Conservation (phyloP, 2,329 filamentous ascomycete genomes). For the Colletotrichum sp. region DNA sequence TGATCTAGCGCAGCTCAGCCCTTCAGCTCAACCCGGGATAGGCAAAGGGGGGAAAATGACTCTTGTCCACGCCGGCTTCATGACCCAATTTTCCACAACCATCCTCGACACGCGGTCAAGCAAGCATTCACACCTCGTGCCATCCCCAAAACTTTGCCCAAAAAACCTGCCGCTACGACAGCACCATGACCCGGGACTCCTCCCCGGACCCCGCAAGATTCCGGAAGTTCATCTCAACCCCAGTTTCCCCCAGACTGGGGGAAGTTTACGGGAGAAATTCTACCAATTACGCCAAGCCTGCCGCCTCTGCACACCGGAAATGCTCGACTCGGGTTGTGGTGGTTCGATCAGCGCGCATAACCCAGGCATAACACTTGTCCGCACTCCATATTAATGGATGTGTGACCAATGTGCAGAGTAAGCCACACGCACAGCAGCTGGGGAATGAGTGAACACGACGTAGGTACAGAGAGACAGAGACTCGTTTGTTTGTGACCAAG, state of each 20-base stretch:
- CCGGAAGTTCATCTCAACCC: constrained; percentile 3
- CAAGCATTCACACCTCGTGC: not conserved
- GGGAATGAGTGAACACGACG: not conserved
- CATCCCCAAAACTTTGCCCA: not conserved
- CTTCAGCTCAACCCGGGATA: not conserved
- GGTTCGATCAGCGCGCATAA: not conserved
- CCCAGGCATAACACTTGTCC: not conserved
- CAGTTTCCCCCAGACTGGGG: constrained; percentile 15
- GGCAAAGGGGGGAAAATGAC: not conserved
- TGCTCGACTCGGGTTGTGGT: not conserved
- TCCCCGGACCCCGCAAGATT: constrained; percentile 13
- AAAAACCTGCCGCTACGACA: not conserved
- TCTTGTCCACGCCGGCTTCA: not conserved
- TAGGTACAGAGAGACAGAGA: not conserved
- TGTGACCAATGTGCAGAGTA: not conserved
- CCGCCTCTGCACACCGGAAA: not conserved
- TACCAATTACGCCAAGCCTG: not conserved
- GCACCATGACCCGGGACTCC: not conserved
- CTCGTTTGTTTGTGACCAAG: not conserved
- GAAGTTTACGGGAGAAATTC: not conserved
- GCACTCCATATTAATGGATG: not conserved
- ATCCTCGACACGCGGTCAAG: not conserved
- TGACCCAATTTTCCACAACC: not conserved
- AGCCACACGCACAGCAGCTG: not conserved
- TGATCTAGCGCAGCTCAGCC: not conserved